phyloP scores from a whole-genome alignment of 257 asterid genomes.

The Cinchona pubescens region DNA sequence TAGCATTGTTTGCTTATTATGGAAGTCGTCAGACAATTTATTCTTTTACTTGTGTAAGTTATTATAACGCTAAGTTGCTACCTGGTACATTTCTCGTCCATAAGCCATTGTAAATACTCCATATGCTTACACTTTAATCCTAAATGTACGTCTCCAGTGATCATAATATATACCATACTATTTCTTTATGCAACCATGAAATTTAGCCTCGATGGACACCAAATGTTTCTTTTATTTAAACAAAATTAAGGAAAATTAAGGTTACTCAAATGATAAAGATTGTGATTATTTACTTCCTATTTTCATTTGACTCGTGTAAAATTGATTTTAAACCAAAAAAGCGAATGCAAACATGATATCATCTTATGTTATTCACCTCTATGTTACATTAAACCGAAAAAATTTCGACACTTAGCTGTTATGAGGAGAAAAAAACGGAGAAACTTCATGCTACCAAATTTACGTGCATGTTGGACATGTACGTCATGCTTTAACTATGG shows the following conservation, averaged over 20 bases:
- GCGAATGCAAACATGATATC: no score
- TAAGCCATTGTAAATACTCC: slow-evolving; percentile 12
- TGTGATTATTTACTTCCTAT: neutral
- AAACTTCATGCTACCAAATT: no score
- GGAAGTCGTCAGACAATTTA: neutral
- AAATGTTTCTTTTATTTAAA: neutral
- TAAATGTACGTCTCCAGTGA: neutral
- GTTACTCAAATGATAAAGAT: neutral
- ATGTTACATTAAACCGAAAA: no score
- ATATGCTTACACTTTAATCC: neutral
- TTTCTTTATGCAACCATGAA: no score
- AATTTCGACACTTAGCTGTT: no score
- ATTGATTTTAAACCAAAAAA: no score
- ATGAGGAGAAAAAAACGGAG: no score
- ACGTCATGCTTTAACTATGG: no score
- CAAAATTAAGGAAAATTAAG: neutral
- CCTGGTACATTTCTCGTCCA: neutral
- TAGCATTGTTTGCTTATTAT: slow-evolving; percentile 1
- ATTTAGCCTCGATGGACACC: neutral
- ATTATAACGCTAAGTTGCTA: neutral
- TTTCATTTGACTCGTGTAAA: no score
- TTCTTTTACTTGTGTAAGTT: neutral
- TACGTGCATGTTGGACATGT: no score
- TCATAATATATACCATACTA: no score
- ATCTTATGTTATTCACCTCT: no score